phyloP scores from a whole-genome alignment of 192 early-diverging fungal species.

The Entomortierella lignicola region DNA sequence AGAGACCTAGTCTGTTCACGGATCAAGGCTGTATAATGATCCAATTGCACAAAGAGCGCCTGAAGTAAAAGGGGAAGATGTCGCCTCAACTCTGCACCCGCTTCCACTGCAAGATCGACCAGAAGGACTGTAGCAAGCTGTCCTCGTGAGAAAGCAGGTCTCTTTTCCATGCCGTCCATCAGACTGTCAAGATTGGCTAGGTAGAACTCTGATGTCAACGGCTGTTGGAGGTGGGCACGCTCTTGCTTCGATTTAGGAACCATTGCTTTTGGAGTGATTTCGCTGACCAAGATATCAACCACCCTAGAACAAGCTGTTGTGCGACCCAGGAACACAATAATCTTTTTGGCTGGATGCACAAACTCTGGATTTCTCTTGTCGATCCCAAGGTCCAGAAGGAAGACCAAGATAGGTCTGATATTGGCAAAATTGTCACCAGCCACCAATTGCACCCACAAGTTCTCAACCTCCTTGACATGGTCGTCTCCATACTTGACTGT shows the following conservation, averaged over 20 bases:
- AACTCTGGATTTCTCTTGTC: conserved; percentile 84
- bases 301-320: conserved; percentile 68
- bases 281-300: conserved; percentile 70
- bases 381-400: conserved; percentile 76
- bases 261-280: conserved; percentile 79
- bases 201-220: conserved; percentile 59
- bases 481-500: conserved; percentile 85
- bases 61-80: conserved; percentile 82
- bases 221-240: conserved; percentile 32
- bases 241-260: conserved; percentile 65
- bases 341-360: conserved; percentile 81
- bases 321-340: conserved; percentile 79
- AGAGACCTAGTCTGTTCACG: conserved; percentile 81
- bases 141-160: conserved; percentile 78
- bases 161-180: conserved; percentile 68
- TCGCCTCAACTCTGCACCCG: conserved; percentile 68
- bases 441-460: conserved; percentile 81
- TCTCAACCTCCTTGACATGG: conserved; percentile 79
- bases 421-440: conserved; percentile 66
- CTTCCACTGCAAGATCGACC: conserved; percentile 84
- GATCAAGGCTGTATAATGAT: conserved; percentile 79
- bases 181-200: conserved; percentile 79
- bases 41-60: conserved; percentile 84
- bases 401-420: conserved; percentile 75
- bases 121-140: conserved; percentile 82